Base-by-base conservation (phyloP, 139 green algal species). In the Closterium sp. region DNA sequence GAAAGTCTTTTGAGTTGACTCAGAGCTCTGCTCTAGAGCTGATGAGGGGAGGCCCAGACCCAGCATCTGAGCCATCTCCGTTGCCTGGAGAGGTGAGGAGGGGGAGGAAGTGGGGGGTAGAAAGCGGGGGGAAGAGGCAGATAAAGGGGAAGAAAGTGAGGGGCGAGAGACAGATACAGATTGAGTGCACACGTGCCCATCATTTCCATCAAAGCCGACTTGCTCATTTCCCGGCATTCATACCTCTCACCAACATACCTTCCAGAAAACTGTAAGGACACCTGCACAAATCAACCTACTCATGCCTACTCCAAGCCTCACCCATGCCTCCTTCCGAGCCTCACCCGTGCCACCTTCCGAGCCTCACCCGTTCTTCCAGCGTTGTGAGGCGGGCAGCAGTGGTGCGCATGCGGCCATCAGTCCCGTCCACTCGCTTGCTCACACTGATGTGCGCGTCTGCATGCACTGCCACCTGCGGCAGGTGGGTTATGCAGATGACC, bases 361-460 rank as follows among this genome's bases (percentile, higher is more conserved):
- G 7, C 38, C 38, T 50, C 62, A 93, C 90, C 90, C 31, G 11
- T 19, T 27, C 79, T 10, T 91, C 92, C n/a, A 79, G 62, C 13
- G 17, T 79, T 27, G 62, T 79, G 17, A 79, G 62, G 17, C 62
- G 62, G 17, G 19, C n/a, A 50, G 73, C 32, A 9, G 24, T 42
- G 22, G 91, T 94, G 19, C 70, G 17, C 42, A 84, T 86, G 24
- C 92, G 88, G 0, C 89, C 89, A 38, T 92, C 92, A 0, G 89
- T n/a, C 11, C 24, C 70, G 30, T 7, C 28, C 9, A 87, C 9
- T 0, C 50, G 27, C 88, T 94, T 94, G 42, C 19, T n/a, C 92
- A 94, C 92, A 32, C 89, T 92, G 11, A 94, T 42, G 86, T 94
- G 92, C 73, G 27, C 9, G 89, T 94, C 79, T 22, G 88, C 92